Conservation (phyloP, 257 asterid species). For the Lycium ferocissimum region DNA sequence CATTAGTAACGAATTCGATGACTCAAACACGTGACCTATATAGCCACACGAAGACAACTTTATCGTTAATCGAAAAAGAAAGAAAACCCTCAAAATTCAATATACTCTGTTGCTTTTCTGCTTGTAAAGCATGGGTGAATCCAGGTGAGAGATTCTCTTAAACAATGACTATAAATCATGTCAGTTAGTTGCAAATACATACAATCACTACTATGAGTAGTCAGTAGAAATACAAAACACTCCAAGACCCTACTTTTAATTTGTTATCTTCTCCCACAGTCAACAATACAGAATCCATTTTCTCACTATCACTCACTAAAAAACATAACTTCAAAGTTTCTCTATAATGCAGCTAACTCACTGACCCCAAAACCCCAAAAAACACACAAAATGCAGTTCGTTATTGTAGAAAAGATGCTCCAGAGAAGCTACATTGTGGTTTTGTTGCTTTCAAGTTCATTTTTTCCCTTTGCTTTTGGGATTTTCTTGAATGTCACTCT, state of each 20-base stretch:
- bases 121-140: slow-evolving; percentile 26
- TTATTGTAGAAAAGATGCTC: slow-evolving; percentile 32
- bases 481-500: slow-evolving; percentile 43
- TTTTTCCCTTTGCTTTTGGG: slow-evolving; percentile 24
- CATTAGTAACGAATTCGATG: neutral
- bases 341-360: slow-evolving; percentile 16
- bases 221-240: slow-evolving; percentile 11
- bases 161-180: slow-evolving; percentile 43
- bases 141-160: slow-evolving; percentile 40
- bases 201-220: neutral
- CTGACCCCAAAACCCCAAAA: neutral
- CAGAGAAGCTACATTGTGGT: slow-evolving; percentile 43
- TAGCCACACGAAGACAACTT: neutral
- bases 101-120: slow-evolving; percentile 27
- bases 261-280: slow-evolving; percentile 15
- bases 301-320: neutral
- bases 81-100: neutral
- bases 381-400: neutral
- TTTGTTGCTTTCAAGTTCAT: slow-evolving; percentile 18
- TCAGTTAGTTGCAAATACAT: slow-evolving; percentile 10
- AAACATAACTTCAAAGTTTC: neutral
- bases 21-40: neutral
- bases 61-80: neutral
- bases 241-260: neutral
- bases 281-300: neutral